Evolutionary conservation across 2,329 filamentous ascomycete species (phyloP), one percentile per base, ranked within the genome.

Genomic region (Paraconiothyrium brasiliense): DNA sequence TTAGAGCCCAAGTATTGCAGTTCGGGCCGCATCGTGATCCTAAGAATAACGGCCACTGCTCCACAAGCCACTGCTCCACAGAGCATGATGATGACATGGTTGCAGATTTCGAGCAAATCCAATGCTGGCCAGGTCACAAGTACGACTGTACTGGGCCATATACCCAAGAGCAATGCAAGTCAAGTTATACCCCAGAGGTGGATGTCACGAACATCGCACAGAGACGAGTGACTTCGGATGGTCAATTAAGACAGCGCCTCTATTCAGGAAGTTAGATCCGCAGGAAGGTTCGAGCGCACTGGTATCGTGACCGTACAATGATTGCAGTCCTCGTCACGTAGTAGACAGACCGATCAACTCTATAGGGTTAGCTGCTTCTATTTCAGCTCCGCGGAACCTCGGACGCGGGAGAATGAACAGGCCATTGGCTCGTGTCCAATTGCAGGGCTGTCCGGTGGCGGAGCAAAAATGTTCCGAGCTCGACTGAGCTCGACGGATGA

Each of bases 361-460:
- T 20, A 44, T 54, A 16, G 8, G 13, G 50, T 13, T 54, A 54
- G 50, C 37, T 43, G 35, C 16, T 30, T 3, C 50, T 54, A 54
- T 54, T 54, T 54, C 43, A 16, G 27, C 22, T 14, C 11, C 46
- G 24, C 13, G 24, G 50, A 43, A 11, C 11, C 13, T 41, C 11
- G 10, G n/a, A 32, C 35, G 20, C 34, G 50, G 50, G 50, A 35
- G 35, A 43, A 13, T 16, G 50, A 32, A 27, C 50, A 41, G 50
- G 14, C 50, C 50, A 54, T 54, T 22, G 6, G 50, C 41, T 54
- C 37, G 20, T 7, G 32, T 13, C 51, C 24, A 22, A 54, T 22
- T 14, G 4, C 37, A 24, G 9, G 24, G 8, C 32, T 16, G 14
- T 35, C 35, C 27, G 13, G 22, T 24, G 32, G 9, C 22, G 50